Evolutionary conservation across 2,329 filamentous ascomycete genomes (phyloP), one percentile per base, ranked within the genome.

Genomic region (Byssothecium circinans): DNA sequence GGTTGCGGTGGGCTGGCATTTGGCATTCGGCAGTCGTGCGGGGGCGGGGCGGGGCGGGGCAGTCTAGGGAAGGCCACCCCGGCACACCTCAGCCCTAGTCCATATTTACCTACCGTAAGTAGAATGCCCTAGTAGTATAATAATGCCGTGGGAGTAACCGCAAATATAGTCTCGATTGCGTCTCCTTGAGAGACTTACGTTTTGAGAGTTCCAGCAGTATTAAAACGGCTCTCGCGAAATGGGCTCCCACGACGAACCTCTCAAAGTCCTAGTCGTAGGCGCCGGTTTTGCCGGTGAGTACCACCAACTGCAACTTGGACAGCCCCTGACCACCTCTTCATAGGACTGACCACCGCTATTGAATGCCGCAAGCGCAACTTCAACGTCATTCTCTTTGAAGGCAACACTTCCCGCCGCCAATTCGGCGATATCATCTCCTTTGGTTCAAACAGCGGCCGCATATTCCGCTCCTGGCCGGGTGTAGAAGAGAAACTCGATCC

Each of bases 351-450:
- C 1, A 79, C 81, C 2, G 82, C 81, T 30, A 81, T 85, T 51
- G 82, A 85, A 64, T 83, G 80, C 58, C 75, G 79, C 48, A 76
- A 79, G 10, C 77, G 83, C 43, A 82, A 81, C 7, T 81, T 83
- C 57, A 66, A 74, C 19, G 81, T 82, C 22, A 70, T 74, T 48
- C 71, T 84, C 41, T 80, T 82, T 56, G 81, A 84, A 56, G 73
- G 75, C 2, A 81, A 80, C 48, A 55, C 54, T 4, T 75, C 78
- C 45, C 74, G 83, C 34, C 83, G 82, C 50, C 67, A 72, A 2
- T 74, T 84, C 0, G 82, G 81, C 37, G 79, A 84, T 67, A 82
- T 84, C 54, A 84, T 84, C 57, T 80, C 76, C 12, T 83, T 83
- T 52, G 81, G 81, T 4, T 72, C 78, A 39, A 84, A 85, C 57